Evolutionary conservation across 306 rosid species (phyloP), one percentile per base, ranked within the genome.

Genomic region (Quercus engelmannii): DNA sequence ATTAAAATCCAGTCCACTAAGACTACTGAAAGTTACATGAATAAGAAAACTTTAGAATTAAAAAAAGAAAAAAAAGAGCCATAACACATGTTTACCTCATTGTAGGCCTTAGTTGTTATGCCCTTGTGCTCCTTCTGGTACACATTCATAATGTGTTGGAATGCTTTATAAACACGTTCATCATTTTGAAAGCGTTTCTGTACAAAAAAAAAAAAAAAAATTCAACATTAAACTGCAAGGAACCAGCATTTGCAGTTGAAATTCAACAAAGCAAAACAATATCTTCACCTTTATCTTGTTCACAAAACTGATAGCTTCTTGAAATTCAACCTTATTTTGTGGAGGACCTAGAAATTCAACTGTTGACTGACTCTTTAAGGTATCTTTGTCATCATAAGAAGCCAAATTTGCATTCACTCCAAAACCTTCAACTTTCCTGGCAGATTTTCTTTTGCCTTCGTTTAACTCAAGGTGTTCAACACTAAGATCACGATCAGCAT

Each of bases 61-160:
- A 38, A 41, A 41, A 75, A 49, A 23, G 51, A 23, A 33, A 13
- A 12, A 41, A 15, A 23, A 28, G 72, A 35, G 38, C 26, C 72
- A 67, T 58, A 68, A 77, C 76, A 73, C 35, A 28, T 26, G 51
- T 74, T 72, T 82, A 96, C 99, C 99, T 96, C 97, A 63, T 76
- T 84, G 72, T 96, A 96, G 76, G 91, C 99, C 80, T 93, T 98
- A 25, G 77, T 85, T 41, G 46, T 41, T 38, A 96, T 96, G 79
- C 89, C 93, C 90, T 96, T 96, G 85, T 90, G 97, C 89, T 96
- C 98, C 88, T 96, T 96, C 78, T 97, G 92, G 75, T 91, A 96
- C 98, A 96, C 83, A 84, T 93, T 93, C 90, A 96, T 85, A 86
- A 96, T 91, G 87, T 96, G 98, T 76, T 93, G 87, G 82, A 96